These are phyloP conservation scores for Aquilaria malaccensis DNA, from an alignment of 345 rosid species.

Conservation along the genomic window DNA sequence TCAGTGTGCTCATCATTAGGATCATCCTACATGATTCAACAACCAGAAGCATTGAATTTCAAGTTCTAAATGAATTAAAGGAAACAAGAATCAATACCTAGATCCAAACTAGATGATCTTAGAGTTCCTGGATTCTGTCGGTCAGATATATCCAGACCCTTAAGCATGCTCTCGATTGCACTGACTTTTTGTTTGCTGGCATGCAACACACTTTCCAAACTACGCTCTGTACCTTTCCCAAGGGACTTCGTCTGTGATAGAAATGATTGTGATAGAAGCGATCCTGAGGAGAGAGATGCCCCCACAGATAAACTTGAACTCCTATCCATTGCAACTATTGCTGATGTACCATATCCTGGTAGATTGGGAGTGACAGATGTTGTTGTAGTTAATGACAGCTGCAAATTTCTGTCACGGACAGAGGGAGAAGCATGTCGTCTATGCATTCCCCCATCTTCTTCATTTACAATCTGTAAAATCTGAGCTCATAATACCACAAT, in stretches of 20 bases:
- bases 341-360: constrained; percentile 94
- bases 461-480: constrained; percentile 63
- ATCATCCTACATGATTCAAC: constrained; percentile 13
- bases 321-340: constrained; percentile 94
- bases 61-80: neutral
- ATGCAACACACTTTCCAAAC: constrained; percentile 91
- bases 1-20: constrained; percentile 8
- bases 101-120: constrained; percentile 94
- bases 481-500: neutral
- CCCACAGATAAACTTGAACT: constrained; percentile 69
- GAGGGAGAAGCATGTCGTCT: constrained; percentile 98
- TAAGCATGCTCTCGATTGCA: constrained; percentile 99
- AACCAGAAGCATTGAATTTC: constrained; percentile 4
- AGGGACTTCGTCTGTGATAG: constrained; percentile 66
- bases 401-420: constrained; percentile 75
- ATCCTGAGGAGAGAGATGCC: constrained; percentile 67
- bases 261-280: constrained; percentile 63
- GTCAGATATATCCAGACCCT: constrained; percentile 84
- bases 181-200: constrained; percentile 98
- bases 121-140: constrained; percentile 74
- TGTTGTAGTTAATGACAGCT: constrained; percentile 47
- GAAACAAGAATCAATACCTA: constrained; percentile 56
- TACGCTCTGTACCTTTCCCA: constrained; percentile 74
- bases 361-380: constrained; percentile 43
- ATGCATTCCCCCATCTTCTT: constrained; percentile 96